Conservation (phyloP, 2,329 filamentous ascomycete genomes). For the Colletotrichum spaethianum region DNA sequence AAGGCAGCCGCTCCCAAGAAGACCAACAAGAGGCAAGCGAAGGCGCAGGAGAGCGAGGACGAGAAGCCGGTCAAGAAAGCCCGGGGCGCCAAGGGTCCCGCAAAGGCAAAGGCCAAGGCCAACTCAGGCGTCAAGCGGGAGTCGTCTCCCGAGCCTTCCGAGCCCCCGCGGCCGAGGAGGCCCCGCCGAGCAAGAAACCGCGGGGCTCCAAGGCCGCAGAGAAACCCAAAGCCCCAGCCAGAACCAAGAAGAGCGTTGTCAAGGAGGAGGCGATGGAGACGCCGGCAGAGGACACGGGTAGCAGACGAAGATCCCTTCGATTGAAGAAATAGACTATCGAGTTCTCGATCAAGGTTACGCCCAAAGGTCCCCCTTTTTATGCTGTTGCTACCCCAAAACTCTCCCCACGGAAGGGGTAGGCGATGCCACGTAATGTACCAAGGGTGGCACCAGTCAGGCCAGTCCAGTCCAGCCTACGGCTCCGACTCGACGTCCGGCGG, state of each 20-base stretch:
- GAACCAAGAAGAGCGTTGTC: conserved; percentile 21
- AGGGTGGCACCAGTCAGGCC: background rate
- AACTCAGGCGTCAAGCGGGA: conserved; percentile 35
- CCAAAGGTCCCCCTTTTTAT: background rate
- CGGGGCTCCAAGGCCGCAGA: conserved; percentile 47
- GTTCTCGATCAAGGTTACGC: conserved; percentile 5
- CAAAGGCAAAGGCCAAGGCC: conserved; percentile 18
- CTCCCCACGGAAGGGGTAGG: background rate
- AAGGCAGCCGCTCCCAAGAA: conserved; percentile 39
- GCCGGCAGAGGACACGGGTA: conserved; percentile 38
- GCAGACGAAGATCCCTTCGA: conserved; percentile 48
- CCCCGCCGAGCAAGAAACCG: conserved; percentile 43
- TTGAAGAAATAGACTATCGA: conserved; percentile 44
- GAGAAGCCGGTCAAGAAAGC: conserved; percentile 48
- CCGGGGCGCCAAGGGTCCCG: conserved; percentile 44
- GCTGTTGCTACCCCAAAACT: background rate
- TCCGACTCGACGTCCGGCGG: conserved; percentile 53
- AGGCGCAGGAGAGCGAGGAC: conserved; percentile 47
- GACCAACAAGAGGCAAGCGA: conserved; percentile 44
- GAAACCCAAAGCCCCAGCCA: conserved; percentile 42
- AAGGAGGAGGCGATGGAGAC: conserved; percentile 29
- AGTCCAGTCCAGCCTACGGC: conserved; percentile 43
- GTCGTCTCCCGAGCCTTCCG: conserved; percentile 27
- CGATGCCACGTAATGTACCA: background rate
- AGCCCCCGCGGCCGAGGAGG: conserved; percentile 25